A percentile compares a stretch with the other conserved stretches of the same genome.
Conservation (phyloP, 257 asterid species). For the Nicotiana attenuata region DNA sequence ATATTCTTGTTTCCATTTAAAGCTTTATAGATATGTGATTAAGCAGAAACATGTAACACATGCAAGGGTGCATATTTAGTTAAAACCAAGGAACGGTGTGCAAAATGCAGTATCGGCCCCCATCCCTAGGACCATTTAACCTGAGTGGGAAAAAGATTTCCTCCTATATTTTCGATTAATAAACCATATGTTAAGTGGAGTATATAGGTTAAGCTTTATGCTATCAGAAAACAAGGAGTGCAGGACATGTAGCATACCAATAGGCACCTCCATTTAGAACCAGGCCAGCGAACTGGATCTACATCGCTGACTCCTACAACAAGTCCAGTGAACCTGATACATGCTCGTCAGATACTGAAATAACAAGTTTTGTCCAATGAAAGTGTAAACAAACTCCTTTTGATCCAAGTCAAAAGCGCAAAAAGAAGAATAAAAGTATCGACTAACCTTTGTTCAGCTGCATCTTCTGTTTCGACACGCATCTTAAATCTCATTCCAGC, state of each 20-base stretch:
- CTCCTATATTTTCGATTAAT: background rate
- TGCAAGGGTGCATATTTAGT: background rate
- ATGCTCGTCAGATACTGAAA: background rate
- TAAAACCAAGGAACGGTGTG: background rate
- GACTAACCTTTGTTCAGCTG: conserved; percentile 85
- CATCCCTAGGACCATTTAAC: background rate
- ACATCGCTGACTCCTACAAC: conserved; percentile 64
- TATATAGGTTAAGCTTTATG: background rate
- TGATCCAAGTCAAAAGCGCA: background rate
- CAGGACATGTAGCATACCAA: conserved; percentile 43
- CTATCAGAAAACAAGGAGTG: background rate
- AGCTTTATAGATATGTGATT: background rate
- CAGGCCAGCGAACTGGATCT: conserved; percentile 91
- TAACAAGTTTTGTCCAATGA: background rate
- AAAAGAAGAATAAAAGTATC: background rate
- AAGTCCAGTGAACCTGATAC: conserved; percentile 70
- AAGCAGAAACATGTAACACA: background rate
- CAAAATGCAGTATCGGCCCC: background rate
- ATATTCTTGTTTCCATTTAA: background rate
- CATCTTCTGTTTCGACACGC: conserved; percentile 80
- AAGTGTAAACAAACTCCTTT: background rate
- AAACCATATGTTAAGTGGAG: background rate
- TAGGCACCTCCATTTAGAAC: conserved; percentile 91
- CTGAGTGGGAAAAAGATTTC: background rate
- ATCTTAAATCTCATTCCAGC: conserved; percentile 85